These are phyloP conservation scores for Fulvia fulva DNA, from an alignment of 2,329 filamentous ascomycete species.

Conservation along the genomic window DNA sequence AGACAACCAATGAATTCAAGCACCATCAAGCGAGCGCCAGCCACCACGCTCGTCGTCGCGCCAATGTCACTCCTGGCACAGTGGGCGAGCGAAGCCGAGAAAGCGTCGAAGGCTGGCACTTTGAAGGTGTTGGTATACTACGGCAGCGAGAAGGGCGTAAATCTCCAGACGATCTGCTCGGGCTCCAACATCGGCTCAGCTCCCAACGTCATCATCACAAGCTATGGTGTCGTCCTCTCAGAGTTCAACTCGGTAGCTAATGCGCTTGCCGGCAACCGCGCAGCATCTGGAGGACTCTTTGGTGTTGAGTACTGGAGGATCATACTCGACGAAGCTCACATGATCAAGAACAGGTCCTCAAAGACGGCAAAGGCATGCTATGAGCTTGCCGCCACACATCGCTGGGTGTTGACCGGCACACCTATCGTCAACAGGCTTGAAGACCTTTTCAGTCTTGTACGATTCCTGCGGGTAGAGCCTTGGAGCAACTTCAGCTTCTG, in stretches of 20 bases:
- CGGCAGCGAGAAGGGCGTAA: conserved; percentile 74
- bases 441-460: conserved; percentile 87
- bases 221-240: conserved; percentile 86
- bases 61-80: conserved; percentile 95
- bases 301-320: conserved; percentile 91
- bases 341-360: conserved; percentile 80
- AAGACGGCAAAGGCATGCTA: conserved; percentile 96
- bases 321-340: conserved; percentile 92
- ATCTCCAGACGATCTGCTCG: conserved; percentile 75
- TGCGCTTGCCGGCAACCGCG: conserved; percentile 61
- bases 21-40: conserved; percentile 66
- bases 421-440: conserved; percentile 95
- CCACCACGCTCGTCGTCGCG: conserved; percentile 90
- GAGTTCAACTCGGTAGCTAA: conserved; percentile 72
- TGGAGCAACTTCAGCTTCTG: conserved; percentile 99
- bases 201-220: conserved; percentile 89
- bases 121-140: conserved; percentile 89
- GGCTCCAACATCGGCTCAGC: conserved; percentile 68
- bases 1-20: conserved; percentile 57
- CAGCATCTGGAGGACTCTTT: conserved; percentile 61
- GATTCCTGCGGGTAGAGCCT: conserved; percentile 89
- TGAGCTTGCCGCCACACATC: conserved; percentile 76
- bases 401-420: conserved; percentile 92
- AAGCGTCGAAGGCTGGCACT: conserved; percentile 78
- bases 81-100: conserved; percentile 93